Evolutionary conservation across 2,329 filamentous ascomycete species (phyloP).

Genomic region (Didymella arachidicola): DNA sequence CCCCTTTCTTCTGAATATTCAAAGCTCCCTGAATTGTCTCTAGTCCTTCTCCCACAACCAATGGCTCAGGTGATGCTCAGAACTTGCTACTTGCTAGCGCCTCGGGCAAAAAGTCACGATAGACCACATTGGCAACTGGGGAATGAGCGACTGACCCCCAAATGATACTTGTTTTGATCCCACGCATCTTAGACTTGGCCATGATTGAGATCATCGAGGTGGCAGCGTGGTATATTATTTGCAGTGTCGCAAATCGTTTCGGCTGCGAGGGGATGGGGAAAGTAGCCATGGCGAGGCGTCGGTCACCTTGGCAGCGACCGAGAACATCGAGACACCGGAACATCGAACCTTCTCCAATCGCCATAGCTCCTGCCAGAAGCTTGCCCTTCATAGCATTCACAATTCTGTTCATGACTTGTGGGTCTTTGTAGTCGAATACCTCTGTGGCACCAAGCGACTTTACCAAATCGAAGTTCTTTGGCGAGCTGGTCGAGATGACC

Average conservation of each 20-base stretch:
- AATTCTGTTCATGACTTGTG: conserved; percentile 39
- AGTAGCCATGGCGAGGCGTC: conserved; percentile 2
- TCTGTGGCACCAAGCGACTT: conserved; percentile 55
- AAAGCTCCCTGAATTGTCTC: conserved; percentile 32
- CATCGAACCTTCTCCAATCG: conserved; percentile 4
- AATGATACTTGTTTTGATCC: conserved; percentile 6
- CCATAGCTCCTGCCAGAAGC: not conserved
- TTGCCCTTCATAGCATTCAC: conserved; percentile 19
- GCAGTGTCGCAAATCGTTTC: conserved; percentile 1
- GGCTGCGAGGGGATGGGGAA: conserved; percentile 1
- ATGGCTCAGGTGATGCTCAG: not conserved
- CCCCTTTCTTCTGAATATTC: conserved; percentile 18
- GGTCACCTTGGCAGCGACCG: conserved; percentile 4
- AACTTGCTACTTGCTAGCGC: conserved; percentile 1
- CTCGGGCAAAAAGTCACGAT: conserved; percentile 21
- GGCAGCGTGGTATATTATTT: conserved; percentile 1
- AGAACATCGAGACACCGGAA: conserved; percentile 5
- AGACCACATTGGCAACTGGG: conserved; percentile 10
- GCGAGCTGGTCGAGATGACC: conserved; percentile 57
- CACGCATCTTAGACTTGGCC: not conserved
- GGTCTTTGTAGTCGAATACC: conserved; percentile 57
- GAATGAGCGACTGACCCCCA: conserved; percentile 5
- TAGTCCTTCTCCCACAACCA: conserved; percentile 15
- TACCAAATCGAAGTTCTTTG: conserved; percentile 57
- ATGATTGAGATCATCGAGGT: not conserved